Evolutionary conservation across 2,329 filamentous ascomycete genomes (phyloP).

Genomic region (Trichoderma harzianum): DNA sequence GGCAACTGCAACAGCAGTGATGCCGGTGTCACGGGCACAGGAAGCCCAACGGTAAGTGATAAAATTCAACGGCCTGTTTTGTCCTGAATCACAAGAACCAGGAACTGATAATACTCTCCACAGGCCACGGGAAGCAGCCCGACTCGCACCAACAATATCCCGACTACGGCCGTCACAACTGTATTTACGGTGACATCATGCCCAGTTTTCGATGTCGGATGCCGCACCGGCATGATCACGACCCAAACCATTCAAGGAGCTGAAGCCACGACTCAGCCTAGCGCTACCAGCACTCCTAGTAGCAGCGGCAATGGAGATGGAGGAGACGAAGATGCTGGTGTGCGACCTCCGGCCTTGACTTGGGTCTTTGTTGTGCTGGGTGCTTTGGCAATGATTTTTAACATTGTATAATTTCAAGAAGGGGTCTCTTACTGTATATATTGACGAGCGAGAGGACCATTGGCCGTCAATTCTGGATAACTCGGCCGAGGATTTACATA

Average conservation of each 20-base stretch:
- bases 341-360: background rate
- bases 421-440: background rate
- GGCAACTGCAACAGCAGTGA: slow-evolving; percentile 38
- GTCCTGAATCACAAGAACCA: too few relatives aligned
- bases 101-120: background rate
- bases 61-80: background rate
- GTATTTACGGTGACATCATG: slow-evolving; percentile 29
- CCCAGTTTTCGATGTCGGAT: slow-evolving; percentile 23
- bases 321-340: slow-evolving; percentile 17
- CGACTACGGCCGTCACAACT: slow-evolving; percentile 24
- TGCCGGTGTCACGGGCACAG: slow-evolving; percentile 17
- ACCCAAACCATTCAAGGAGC: slow-evolving; percentile 23
- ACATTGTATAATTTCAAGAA: background rate
- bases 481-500: background rate
- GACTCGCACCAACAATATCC: background rate
- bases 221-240: slow-evolving; percentile 24
- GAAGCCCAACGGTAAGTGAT: background rate
- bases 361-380: slow-evolving; percentile 3
- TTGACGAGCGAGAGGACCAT: background rate
- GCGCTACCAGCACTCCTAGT: background rate
- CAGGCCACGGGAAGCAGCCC: slow-evolving; percentile 20
- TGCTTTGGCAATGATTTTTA: slow-evolving; percentile 3
- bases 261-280: background rate
- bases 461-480: background rate
- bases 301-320: background rate